A percentile compares a stretch with the other conserved stretches of the same genome.
These are phyloP conservation scores for Parathielavia hyrcaniae DNA, from an alignment of 495 filamentous ascomycete species.

Conservation along the genomic window DNA sequence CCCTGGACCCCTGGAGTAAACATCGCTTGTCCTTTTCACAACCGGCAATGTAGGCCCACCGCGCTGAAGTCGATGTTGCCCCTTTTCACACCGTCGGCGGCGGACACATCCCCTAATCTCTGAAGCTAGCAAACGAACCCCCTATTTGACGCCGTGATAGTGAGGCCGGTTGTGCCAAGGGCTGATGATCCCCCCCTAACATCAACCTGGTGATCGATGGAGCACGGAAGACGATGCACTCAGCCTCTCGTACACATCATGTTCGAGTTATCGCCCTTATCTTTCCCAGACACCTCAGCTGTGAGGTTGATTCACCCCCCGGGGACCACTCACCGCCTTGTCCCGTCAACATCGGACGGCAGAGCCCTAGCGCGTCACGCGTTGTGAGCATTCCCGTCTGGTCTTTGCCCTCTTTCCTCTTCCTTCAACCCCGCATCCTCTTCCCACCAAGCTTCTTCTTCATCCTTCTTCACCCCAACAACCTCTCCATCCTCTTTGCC, in stretches of 20 bases:
- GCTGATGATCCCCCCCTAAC: background rate
- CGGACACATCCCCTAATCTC: no score
- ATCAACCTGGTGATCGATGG: background rate
- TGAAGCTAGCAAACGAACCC: background rate
- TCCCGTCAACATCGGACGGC: background rate
- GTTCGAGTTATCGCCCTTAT: background rate
- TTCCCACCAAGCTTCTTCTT: background rate
- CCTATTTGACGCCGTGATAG: background rate
- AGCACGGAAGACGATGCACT: background rate
- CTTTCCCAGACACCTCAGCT: background rate
- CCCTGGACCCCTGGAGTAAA: no score
- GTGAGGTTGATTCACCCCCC: background rate
- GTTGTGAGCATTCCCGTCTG: background rate
- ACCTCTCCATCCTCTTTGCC: background rate
- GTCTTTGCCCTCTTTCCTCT: background rate
- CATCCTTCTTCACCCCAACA: background rate
- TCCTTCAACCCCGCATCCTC: background rate
- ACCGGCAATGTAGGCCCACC: no score
- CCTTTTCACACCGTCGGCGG: background rate
- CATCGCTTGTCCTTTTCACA: no score
- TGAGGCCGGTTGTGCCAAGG: background rate
- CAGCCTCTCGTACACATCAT: background rate
- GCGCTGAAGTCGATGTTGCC: background rate
- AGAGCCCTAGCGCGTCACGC: background rate
- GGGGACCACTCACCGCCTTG: no score